phyloP scores from a whole-genome alignment of 2,329 filamentous ascomycete genomes.

The Aureobasidium sp. region DNA sequence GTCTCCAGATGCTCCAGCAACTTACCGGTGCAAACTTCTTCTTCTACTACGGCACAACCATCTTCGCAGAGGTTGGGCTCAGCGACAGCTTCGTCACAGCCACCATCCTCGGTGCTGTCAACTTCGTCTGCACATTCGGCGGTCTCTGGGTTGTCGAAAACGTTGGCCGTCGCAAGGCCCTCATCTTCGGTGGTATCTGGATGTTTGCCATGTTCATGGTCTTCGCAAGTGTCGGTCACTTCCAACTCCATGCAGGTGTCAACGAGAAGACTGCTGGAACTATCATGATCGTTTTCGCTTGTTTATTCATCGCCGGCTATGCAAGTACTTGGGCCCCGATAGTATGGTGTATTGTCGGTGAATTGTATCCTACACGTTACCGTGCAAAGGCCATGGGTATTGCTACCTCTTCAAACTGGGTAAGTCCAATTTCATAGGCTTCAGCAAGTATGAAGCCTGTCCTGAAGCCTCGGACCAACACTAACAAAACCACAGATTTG shows the following conservation, averaged over 20 bases:
- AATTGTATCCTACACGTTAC: constrained; percentile 41
- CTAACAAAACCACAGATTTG: constrained; percentile 30
- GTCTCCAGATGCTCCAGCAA: constrained; percentile 37
- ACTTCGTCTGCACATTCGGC: constrained; percentile 52
- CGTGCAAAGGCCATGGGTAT: constrained; percentile 50
- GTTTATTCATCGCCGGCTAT: constrained; percentile 39
- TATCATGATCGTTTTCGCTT: constrained; percentile 40
- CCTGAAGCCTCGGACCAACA: not conserved
- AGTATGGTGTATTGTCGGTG: constrained; percentile 40
- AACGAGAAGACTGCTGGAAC: constrained; percentile 31
- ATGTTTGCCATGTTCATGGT: constrained; percentile 67
- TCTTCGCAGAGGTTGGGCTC: constrained; percentile 56
- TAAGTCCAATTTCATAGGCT: not conserved
- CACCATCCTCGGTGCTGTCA: constrained; percentile 54
- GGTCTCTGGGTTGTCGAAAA: constrained; percentile 55
- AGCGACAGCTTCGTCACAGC: constrained; percentile 51
- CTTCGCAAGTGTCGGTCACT: constrained; percentile 44
- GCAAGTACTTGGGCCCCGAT: constrained; percentile 40
- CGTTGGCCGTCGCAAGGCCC: constrained; percentile 52
- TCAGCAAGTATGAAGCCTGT: not conserved
- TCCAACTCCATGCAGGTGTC: constrained; percentile 29
- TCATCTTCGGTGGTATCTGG: constrained; percentile 50
- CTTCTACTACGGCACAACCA: constrained; percentile 33
- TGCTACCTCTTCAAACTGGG: constrained; percentile 50
- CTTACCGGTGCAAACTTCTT: constrained; percentile 39